Base-by-base conservation (phyloP, 1,284 basidiomycete genomes). In the Xanthoconium separans region DNA sequence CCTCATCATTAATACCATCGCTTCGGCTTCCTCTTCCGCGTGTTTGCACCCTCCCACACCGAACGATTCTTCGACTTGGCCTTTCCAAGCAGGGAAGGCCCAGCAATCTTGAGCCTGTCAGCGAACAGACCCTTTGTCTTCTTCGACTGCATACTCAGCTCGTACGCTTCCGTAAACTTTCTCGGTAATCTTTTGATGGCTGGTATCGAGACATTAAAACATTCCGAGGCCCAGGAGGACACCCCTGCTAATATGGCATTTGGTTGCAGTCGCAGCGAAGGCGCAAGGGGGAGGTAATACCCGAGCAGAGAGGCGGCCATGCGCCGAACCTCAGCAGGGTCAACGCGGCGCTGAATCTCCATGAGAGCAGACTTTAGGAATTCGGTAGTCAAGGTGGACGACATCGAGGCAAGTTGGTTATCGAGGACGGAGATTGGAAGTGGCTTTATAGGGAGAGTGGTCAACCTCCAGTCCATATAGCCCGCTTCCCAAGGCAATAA, bases 401-500 rank as follows among this genome's bases (percentile, higher is more conserved):
- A 47, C 30, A 65, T 44, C 6, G 58, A 50, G 3, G 48, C 47
- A 8, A 68, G 45, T 33, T 59, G 52, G 30, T 3, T 27, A 43
- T 60, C 52, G 41, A 69, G 53, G 15, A 4, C 40, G 33, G 65
- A 24, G 34, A 56, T 53, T 9, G 81, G 74, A 30, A 89, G 64
- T 13, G 82, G 75, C 64, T 88, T 83, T 53, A 97, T 74, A 0
- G 93, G 90, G 37, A 97, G 79, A 42, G 84, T 78, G 11, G 77
- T 75, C 41, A 98, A 76, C 59, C 85, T 75, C 70, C 78, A 78
- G 12, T 76, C 76, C 55, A 93, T 72, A 71, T 91, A 98, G 11
- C 80, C 83, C 31, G 77, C 71, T 71, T 99, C 96, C 78, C 85
- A 96, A 12, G 91, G 89, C 11, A 91, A 75, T 22, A 98, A 77